Base-by-base conservation (phyloP, 2,329 filamentous ascomycete species). In the Pezicula radicicola region DNA sequence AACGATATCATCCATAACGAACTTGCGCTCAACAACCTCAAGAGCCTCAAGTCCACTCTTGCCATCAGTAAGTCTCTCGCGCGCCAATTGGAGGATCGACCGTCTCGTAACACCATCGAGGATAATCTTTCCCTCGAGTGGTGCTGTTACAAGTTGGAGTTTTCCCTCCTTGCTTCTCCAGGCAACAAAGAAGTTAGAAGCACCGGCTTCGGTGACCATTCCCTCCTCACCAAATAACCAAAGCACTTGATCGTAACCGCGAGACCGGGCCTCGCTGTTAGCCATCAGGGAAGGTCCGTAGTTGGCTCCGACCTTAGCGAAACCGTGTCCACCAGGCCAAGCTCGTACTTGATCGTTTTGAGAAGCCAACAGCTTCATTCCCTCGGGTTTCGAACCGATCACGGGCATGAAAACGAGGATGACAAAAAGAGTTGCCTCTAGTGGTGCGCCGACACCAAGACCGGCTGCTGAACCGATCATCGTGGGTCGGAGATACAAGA, bases 251-350 rank as follows among this genome's bases (percentile, higher is more conserved):
- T 93, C 83, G 71, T 84, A 97, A 0, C 93, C 92, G 39, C 81
- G 73, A 10, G 74, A 75, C 51, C 84, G 75, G 3, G 92, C 92
- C 69, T 92, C 88, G 16, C 79, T 79, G 46, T 91, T 91, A 3
- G 90, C 89, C 49, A 90, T 77, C 49, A 97, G 78, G 18, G 83
- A 86, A 16, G 92, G 92, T 0, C 92, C 92, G 70, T 96, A 97
- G 76, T 96, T 97, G 55, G 92, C 92, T 50, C 92, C 92, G 33
- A 97, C 82, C 73, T 97, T 97, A 55, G 91, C 91, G 66, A 88
- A 92, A 1, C 92, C 92, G 68, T 95, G 96, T 9, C 93, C 92
- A 55, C 92, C 92, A 18, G 90, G 91, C 92, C 92, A 97, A 12
- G 92, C 91, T 59, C 92, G 87, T 52, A 96, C 85, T 76, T 86